phyloP scores from a whole-genome alignment of 23 red algal species.

The Porphyridium purpureum region DNA sequence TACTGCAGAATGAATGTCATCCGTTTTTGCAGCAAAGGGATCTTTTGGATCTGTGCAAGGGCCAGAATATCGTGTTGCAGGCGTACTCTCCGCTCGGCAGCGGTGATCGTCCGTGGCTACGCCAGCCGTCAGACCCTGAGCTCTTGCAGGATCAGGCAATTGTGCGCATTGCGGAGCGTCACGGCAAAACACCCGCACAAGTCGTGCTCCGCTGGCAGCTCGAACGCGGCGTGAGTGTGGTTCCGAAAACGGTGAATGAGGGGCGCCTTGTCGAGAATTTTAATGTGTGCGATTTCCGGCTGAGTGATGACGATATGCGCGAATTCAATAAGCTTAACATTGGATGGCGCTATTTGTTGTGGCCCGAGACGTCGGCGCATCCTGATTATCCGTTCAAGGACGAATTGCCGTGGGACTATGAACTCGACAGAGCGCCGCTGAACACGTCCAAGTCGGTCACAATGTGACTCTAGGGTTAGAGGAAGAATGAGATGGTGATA shows the following conservation, averaged over 20 bases:
- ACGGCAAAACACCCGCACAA: constrained; percentile 42
- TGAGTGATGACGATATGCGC: constrained; percentile 38
- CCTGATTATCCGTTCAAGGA: constrained; percentile 1
- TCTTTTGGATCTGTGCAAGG: constrained; percentile 26
- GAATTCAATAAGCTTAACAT: constrained; percentile 27
- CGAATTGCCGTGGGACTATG: not conserved
- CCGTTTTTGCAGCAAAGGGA: constrained; percentile 39
- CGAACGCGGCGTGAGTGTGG: constrained; percentile 45
- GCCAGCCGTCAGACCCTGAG: not conserved
- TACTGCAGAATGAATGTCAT: constrained; percentile 65
- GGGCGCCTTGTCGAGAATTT: constrained; percentile 58
- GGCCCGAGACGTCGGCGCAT: not conserved
- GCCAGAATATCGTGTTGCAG: constrained; percentile 23
- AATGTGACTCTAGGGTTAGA: no score
- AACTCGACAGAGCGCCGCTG: no score
- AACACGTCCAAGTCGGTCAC: no score
- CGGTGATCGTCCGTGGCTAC: constrained; percentile 9
- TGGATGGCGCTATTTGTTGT: constrained; percentile 7
- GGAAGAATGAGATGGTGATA: no score
- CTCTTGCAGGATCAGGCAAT: constrained; percentile 28
- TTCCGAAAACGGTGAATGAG: constrained; percentile 45
- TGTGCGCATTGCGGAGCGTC: constrained; percentile 24
- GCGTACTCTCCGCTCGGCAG: constrained; percentile 68
- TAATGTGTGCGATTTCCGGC: constrained; percentile 24
- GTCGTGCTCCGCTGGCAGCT: constrained; percentile 58